Base-by-base conservation (phyloP, 164 flowering plant genomes). In the Umbellularia californica region DNA sequence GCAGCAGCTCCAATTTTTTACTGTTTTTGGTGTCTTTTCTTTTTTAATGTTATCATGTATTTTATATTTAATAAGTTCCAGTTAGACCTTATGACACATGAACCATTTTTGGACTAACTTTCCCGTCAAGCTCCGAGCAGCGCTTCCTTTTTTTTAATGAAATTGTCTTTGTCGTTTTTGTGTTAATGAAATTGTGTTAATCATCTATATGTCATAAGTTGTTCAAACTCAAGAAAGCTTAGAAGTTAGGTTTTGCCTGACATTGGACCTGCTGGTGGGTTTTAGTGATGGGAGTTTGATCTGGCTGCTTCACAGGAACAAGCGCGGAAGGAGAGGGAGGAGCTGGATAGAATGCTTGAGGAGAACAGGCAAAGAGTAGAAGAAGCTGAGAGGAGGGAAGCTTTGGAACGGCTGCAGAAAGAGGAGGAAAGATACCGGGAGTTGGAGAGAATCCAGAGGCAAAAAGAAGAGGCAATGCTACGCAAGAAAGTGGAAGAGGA, bases 401-500 rank as follows among this genome's bases (percentile, higher is more conserved):
- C 94, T 72, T 41, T 89, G 64, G 94, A 92, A 82, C 94, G 87
- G 81, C 91, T 90, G 78, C 79, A 80, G 72, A 85, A 84, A 76
- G 99, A 95, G 86, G 99, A 93, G 79, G 94, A 89, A 70, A 85
- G 97, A 35, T 95, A 88, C 65, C 72, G 90, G 65, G 95, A 94
- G 70, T 74, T 92, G 82, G 98, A 94, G 76, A 87, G 83, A 84
- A 81, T 90, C 27, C 98, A 96, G 78, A 86, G 95, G 72, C 91
- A 90, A 75, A 92, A 88, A 62, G 98, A 94, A 83, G 99, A 94
- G 83, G 95, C 93, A 4, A 58, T 90, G 92, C 75, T 88, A 60
- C 84, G 91, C 82, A 96, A 94, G 89, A 96, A 90, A 79, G 83
- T 86, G 72, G 87, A 92, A 81, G 98, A 94, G 81, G 98, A 96